Conservation (phyloP, 441 rosid genomes). For the Brassica hybrid region DNA sequence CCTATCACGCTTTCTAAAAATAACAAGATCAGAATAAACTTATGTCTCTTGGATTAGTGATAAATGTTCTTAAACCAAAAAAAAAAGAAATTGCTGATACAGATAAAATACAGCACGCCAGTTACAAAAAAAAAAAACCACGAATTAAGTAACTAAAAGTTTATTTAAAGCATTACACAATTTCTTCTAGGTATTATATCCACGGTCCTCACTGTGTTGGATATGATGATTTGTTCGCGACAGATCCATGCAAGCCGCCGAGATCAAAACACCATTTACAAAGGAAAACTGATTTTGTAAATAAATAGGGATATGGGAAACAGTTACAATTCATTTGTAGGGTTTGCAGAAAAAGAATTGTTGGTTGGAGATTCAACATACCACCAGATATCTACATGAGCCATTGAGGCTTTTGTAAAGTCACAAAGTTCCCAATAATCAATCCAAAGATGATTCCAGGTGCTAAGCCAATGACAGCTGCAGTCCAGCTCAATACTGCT, state of each 20-base stretch:
- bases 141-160: background rate
- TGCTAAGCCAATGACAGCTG: constrained; percentile 5
- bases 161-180: background rate
- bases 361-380: background rate
- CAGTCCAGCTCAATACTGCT: constrained; percentile 5
- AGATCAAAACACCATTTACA: background rate
- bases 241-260: background rate
- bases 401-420: background rate
- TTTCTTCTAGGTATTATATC: background rate
- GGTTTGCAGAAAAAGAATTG: background rate
- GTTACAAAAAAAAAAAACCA: background rate
- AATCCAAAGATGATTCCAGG: constrained; percentile 1
- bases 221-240: background rate
- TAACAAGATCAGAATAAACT: background rate
- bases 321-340: background rate
- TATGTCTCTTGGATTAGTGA: background rate
- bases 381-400: background rate
- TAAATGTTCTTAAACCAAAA: background rate
- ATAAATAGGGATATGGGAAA: background rate
- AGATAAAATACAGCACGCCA: background rate
- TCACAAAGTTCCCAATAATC: background rate
- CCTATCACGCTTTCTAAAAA: background rate
- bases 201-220: background rate
- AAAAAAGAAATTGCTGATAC: background rate
- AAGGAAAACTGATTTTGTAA: background rate